A percentile compares a stretch with the other conserved stretches of the same genome.
Evolutionary conservation across 1,139 yeast genomes (phyloP).

Genomic region (Chernovozyma aurita): DNA sequence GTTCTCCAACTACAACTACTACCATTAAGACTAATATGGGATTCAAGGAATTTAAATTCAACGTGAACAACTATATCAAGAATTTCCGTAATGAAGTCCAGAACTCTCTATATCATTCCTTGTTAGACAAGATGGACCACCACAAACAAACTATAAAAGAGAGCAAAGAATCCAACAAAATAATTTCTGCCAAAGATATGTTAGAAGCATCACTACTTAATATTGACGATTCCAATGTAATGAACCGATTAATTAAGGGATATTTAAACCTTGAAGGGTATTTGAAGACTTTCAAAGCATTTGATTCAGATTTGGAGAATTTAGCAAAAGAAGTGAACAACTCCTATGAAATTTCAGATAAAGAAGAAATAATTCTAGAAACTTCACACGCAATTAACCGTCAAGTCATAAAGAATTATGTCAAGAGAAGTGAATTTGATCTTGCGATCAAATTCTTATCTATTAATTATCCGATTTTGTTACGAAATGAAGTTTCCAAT

Average conservation of each 20-base stretch:
- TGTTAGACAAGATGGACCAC: conserved; percentile 16
- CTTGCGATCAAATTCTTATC: conserved; percentile 40
- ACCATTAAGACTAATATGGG: conserved; percentile 70
- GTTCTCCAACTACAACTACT: conserved; percentile 12
- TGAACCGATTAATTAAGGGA: conserved; percentile 58
- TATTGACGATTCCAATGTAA: conserved; percentile 25
- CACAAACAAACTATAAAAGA: neutral
- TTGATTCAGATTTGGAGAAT: conserved; percentile 41
- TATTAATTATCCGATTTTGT: conserved; percentile 41
- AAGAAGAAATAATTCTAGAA: conserved; percentile 12
- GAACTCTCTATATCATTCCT: conserved; percentile 15
- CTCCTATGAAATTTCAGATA: conserved; percentile 4
- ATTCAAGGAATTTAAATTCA: conserved; percentile 58
- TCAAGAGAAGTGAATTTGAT: conserved; percentile 47
- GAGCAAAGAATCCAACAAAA: conserved; percentile 5
- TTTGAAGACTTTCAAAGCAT: conserved; percentile 61
- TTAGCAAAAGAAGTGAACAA: conserved; percentile 21
- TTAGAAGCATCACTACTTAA: conserved; percentile 16
- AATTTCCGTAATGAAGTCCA: conserved; percentile 29
- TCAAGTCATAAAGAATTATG: conserved; percentile 44
- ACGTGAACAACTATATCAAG: conserved; percentile 63
- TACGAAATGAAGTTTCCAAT: conserved; percentile 20
- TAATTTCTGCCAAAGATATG: conserved; percentile 4
- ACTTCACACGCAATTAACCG: conserved; percentile 44
- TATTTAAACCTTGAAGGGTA: conserved; percentile 75